Percentiles rank a stretch among this genome's conserved stretches.
Evolutionary conservation across 768 basidiomycete species (phyloP).

Genomic region (Auricularia sp.): DNA sequence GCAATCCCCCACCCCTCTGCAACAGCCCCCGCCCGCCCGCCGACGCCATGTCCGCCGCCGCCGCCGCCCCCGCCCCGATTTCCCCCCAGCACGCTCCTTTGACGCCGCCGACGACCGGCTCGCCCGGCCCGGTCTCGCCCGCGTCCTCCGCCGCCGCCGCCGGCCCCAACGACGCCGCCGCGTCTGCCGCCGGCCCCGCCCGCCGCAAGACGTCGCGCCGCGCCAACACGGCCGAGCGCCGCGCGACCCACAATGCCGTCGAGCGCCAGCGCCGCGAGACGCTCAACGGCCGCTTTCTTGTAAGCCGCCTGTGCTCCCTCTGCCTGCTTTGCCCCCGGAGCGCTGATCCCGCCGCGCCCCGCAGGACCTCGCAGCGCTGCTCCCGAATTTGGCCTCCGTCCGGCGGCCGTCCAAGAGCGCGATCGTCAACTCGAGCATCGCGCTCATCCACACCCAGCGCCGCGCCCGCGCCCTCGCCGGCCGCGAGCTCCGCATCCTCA

Average conservation of each 20-base stretch:
- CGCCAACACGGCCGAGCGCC: conserved; percentile 92
- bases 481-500: conserved; percentile 68
- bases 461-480: conserved; percentile 74
- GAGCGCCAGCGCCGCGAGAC: conserved; percentile 90
- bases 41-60: conserved; percentile 1
- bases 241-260: conserved; percentile 95
- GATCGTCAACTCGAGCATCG: conserved; percentile 93
- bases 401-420: conserved; percentile 92
- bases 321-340: neutral
- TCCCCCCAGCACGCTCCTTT: conserved; percentile 8
- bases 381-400: conserved; percentile 84
- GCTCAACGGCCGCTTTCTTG: conserved; percentile 84
- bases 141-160: conserved; percentile 3
- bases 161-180: conserved; percentile 3
- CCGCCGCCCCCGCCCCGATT: conserved; percentile 6
- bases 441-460: conserved; percentile 74
- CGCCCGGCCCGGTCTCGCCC: conserved; percentile 2
- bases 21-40: neutral
- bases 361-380: conserved; percentile 84
- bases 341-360: neutral
- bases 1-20: neutral
- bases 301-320: conserved; percentile 26
- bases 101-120: conserved; percentile 3
- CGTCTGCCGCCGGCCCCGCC: conserved; percentile 21
- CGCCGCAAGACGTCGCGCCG: conserved; percentile 80